phyloP scores from a whole-genome alignment of 2,329 filamentous ascomycete genomes.

The Penicillium sumatraense region DNA sequence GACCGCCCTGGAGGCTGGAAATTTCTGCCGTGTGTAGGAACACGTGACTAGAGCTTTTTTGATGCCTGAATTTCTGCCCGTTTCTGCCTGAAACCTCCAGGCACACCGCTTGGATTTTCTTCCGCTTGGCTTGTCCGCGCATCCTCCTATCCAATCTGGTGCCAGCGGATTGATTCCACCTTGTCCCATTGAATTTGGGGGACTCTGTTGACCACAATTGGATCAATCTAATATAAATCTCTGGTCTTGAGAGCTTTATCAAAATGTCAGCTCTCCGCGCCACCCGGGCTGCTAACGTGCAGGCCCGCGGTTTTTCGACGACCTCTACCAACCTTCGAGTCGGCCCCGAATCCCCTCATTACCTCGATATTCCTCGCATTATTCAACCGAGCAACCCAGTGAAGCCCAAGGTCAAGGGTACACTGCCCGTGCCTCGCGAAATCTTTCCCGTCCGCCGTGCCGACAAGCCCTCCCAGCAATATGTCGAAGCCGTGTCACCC shows the following conservation, averaged over 20 bases:
- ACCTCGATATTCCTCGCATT: slow-evolving; percentile 78
- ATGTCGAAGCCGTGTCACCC: slow-evolving; percentile 65
- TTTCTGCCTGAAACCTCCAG: slow-evolving; percentile 10
- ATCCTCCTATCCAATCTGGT: background rate
- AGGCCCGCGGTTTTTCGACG: slow-evolving; percentile 46
- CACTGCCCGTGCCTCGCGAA: slow-evolving; percentile 79
- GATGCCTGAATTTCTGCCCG: background rate
- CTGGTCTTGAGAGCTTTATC: background rate
- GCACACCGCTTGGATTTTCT: background rate
- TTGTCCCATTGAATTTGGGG: background rate
- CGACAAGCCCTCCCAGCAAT: slow-evolving; percentile 65
- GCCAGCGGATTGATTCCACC: background rate
- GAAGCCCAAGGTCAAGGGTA: slow-evolving; percentile 67
- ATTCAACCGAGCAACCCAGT: slow-evolving; percentile 68
- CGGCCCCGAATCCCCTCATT: slow-evolving; percentile 81
- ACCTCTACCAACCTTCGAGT: slow-evolving; percentile 39
- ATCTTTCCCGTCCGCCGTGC: slow-evolving; percentile 69
- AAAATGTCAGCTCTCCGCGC: slow-evolving; percentile 44
- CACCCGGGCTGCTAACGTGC: slow-evolving; percentile 41
- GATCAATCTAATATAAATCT: background rate
- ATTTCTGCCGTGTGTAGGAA: slow-evolving; percentile 5
- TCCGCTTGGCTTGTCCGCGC: background rate
- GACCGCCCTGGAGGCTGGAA: background rate
- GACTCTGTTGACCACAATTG: background rate
- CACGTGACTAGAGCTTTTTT: background rate